Base-by-base conservation (phyloP, 257 asterid species). In the Paulownia fortunei region DNA sequence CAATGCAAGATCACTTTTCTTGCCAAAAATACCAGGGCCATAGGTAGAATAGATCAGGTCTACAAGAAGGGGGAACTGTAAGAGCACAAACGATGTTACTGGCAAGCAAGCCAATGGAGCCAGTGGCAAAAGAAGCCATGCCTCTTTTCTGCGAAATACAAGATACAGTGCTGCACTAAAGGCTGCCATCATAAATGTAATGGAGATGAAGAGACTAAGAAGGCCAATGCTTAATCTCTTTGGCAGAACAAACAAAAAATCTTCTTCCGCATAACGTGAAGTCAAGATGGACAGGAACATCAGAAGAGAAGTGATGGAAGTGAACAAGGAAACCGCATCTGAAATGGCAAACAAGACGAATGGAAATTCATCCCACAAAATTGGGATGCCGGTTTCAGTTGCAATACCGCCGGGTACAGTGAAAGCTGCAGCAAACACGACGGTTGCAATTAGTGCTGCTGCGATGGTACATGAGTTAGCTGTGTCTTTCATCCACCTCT, bases 401-500 rank as follows among this genome's bases (percentile, higher is more conserved):
- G 62, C 55, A 5, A 67, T 54, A 6, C 82, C 84, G 4, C 83
- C 81, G 0, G 87, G 84, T 6, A 80, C 74, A 0, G 77, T 76
- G 44, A 83, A 64, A 0, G 82, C 75, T 4, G 84, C 74, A 13
- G 80, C 61, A 18, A 84, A 81, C 58, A 82, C 39, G 0, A 84
- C 73, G 0, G 86, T 75, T 15, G 80, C 74, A 13, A 84, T 79
- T 0, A 84, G 32, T 24, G 86, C 61, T 37, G 88, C 86, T 1
- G 75, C 27, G 1, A 79, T 52, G 2, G 69, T 74, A 32, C 78
- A 74, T 4, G 86, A 79, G 19, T 41, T 79, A 0, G 86, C 75
- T 8, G 82, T 82, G 61, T 71, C 80, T 49, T 76, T 84, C 84
- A 78, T 70, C 88, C 86, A 81, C 32, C 3, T 49, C 65, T 74